phyloP scores from a whole-genome alignment of 768 basidiomycete genomes.

The Boletus sp. region DNA sequence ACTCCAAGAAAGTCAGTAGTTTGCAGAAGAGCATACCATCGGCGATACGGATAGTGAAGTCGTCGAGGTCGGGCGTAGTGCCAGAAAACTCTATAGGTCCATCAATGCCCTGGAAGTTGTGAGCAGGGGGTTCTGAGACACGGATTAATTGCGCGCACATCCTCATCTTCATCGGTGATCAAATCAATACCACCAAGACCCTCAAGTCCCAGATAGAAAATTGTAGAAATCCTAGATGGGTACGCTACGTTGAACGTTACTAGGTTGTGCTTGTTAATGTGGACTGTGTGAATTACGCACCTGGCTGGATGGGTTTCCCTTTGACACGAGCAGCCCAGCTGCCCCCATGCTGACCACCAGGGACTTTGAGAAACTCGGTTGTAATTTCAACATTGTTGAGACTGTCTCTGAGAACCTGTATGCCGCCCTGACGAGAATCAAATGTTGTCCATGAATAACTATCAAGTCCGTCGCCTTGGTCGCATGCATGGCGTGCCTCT shows the following conservation, averaged over 20 bases:
- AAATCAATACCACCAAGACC: conserved; percentile 81
- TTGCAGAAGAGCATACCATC: conserved; percentile 51
- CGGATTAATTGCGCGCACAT: conserved; percentile 45
- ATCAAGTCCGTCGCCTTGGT: conserved; percentile 79
- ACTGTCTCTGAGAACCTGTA: conserved; percentile 79
- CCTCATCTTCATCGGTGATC: conserved; percentile 70
- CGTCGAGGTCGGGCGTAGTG: conserved; percentile 71
- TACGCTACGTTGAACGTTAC: conserved; percentile 27
- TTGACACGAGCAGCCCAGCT: conserved; percentile 87
- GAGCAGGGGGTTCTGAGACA: conserved; percentile 1
- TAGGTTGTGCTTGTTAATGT: conserved; percentile 21
- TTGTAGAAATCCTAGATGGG: conserved; percentile 65
- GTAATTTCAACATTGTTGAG: conserved; percentile 82
- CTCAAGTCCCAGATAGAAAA: conserved; percentile 88
- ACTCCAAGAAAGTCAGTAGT: neutral
- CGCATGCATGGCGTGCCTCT: conserved; percentile 85
- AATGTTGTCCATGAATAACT: conserved; percentile 87
- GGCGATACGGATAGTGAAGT: conserved; percentile 74
- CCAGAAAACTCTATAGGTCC: conserved; percentile 72
- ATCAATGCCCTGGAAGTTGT: conserved; percentile 58
- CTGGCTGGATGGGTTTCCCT: conserved; percentile 67
- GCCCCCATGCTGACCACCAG: conserved; percentile 77
- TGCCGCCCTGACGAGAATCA: conserved; percentile 80
- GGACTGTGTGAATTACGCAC: conserved; percentile 34
- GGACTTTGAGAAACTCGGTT: conserved; percentile 83